Evolutionary conservation across 345 rosid genomes (phyloP).

Genomic region (Capsella bursapastoris): DNA sequence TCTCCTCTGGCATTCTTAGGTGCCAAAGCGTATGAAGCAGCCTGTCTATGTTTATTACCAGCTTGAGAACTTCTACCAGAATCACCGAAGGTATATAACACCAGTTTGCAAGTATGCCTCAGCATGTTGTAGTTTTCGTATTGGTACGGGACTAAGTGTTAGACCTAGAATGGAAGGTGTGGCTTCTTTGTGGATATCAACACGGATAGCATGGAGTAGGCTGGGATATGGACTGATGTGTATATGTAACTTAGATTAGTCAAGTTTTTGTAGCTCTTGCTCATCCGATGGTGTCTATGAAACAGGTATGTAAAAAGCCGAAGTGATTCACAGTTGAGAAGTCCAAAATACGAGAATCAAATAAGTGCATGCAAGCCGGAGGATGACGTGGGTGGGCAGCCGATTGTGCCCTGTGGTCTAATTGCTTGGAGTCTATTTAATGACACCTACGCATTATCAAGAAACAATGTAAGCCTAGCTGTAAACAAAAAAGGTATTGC

Average conservation of each 20-base stretch:
- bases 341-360: slow-evolving; percentile 42
- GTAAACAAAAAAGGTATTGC: slow-evolving; percentile 79
- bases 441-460: slow-evolving; percentile 72
- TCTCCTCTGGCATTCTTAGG: slow-evolving; percentile 51
- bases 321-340: slow-evolving; percentile 73
- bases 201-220: background rate
- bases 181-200: background rate
- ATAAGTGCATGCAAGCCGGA: slow-evolving; percentile 75
- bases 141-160: background rate
- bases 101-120: background rate
- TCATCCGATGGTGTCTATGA: slow-evolving; percentile 3
- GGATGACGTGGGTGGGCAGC: slow-evolving; percentile 48
- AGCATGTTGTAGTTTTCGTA: background rate
- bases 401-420: slow-evolving; percentile 96
- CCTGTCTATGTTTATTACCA: slow-evolving; percentile 95
- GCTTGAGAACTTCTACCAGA: slow-evolving; percentile 98
- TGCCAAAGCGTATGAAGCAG: slow-evolving; percentile 75
- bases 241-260: slow-evolving; percentile 6
- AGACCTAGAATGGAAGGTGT: slow-evolving; percentile 28
- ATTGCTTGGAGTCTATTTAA: slow-evolving; percentile 99
- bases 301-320: slow-evolving; percentile 96
- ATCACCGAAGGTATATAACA: slow-evolving; percentile 82
- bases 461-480: slow-evolving; percentile 46
- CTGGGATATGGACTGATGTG: background rate
- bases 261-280: slow-evolving; percentile 8